Conservation (phyloP, 2,329 filamentous ascomycete genomes). For the Aspergillus hortae region DNA sequence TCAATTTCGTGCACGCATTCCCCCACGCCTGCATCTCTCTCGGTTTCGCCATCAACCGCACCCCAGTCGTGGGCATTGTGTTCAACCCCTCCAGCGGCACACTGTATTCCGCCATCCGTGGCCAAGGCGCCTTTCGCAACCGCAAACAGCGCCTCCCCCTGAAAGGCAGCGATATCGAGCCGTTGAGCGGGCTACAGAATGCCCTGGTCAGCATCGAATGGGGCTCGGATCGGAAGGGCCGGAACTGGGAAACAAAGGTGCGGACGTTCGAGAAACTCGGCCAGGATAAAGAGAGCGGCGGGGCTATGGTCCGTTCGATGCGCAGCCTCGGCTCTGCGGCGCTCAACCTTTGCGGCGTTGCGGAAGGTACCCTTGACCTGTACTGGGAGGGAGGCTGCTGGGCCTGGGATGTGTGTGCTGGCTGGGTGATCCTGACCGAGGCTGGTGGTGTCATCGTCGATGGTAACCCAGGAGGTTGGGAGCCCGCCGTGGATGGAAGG, state of each 20-base stretch:
- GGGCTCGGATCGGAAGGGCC: conserved; percentile 56
- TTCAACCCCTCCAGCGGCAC: conserved; percentile 58
- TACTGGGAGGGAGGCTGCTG: conserved; percentile 66
- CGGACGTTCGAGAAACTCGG: conserved; percentile 51
- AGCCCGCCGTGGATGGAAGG: conserved; percentile 54
- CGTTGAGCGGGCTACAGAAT: conserved; percentile 47
- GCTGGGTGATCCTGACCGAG: conserved; percentile 59
- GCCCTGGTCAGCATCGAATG: conserved; percentile 59
- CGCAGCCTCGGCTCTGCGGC: conserved; percentile 58
- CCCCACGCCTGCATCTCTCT: conserved; percentile 59
- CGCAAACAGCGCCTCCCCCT: conserved; percentile 43
- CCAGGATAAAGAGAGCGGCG: conserved; percentile 50
- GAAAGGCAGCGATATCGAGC: conserved; percentile 37
- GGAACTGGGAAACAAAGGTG: conserved; percentile 56
- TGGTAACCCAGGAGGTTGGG: conserved; percentile 57
- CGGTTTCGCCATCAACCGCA: conserved; percentile 50
- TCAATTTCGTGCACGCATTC: conserved; percentile 62
- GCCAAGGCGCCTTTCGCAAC: conserved; percentile 52
- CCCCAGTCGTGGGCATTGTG: conserved; percentile 56
- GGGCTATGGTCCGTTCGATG: conserved; percentile 60
- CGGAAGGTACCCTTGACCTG: conserved; percentile 55
- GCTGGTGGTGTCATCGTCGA: conserved; percentile 59
- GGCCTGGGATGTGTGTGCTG: conserved; percentile 65
- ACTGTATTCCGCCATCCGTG: conserved; percentile 55
- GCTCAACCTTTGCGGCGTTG: conserved; percentile 59